Conservation (phyloP, 2,329 filamentous ascomycete species). For the Xylariaceae sp. region DNA sequence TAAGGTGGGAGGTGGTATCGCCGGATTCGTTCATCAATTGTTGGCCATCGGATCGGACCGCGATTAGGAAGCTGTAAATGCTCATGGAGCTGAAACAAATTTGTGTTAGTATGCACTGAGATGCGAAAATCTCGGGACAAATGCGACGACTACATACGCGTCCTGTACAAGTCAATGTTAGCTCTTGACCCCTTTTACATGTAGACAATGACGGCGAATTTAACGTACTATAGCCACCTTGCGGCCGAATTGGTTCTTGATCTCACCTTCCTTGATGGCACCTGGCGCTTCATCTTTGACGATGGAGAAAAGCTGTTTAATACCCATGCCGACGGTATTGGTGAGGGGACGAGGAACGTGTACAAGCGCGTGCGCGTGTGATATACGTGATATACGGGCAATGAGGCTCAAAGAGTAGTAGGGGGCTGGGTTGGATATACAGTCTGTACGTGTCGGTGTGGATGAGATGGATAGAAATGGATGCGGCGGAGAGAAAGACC, state of each 20-base stretch:
- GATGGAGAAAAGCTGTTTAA: slow-evolving; percentile 72
- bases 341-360: background rate
- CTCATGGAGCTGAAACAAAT: slow-evolving; percentile 73
- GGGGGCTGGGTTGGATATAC: background rate
- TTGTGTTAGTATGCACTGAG: slow-evolving; percentile 8
- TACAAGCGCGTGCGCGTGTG: background rate
- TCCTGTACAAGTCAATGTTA: slow-evolving; percentile 41
- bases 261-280: slow-evolving; percentile 92
- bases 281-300: slow-evolving; percentile 93
- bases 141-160: slow-evolving; percentile 43
- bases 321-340: slow-evolving; percentile 48
- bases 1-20: slow-evolving; percentile 95
- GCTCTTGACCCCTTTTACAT: background rate
- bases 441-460: too few species aligned
- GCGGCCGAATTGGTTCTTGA: slow-evolving; percentile 97
- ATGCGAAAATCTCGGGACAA: background rate
- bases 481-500: background rate
- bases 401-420: background rate
- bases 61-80: slow-evolving; percentile 97
- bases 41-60: slow-evolving; percentile 92
- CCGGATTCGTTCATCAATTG: slow-evolving; percentile 93
- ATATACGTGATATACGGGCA: background rate
- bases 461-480: background rate
- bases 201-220: background rate
- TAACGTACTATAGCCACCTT: slow-evolving; percentile 89